Percentiles rank a stretch among this genome's conserved stretches.
Conservation (phyloP, 257 asterid genomes). For the Prunella vulgaris region DNA sequence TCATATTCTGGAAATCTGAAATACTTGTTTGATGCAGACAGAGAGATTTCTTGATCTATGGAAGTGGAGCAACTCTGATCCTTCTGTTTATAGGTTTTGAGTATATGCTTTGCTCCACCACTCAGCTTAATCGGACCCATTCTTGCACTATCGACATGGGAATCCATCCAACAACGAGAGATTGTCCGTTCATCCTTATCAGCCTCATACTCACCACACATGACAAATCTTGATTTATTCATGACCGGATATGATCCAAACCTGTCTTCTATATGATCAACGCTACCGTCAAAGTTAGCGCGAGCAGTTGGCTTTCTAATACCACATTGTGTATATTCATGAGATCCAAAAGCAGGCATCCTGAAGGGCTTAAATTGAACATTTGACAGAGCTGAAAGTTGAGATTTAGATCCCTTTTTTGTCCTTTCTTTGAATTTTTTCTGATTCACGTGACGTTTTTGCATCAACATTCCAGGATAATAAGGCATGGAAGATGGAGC, state of each 20-base stretch:
- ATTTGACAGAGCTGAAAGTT: conserved; percentile 28
- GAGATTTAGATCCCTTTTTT: conserved; percentile 24
- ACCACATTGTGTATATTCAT: conserved; percentile 24
- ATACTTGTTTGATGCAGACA: conserved; percentile 15
- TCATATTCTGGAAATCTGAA: conserved; percentile 29
- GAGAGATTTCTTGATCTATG: conserved; percentile 27
- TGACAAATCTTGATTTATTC: conserved; percentile 13
- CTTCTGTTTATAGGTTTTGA: conserved; percentile 32
- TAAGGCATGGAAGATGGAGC: conserved; percentile 27
- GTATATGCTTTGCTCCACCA: conserved; percentile 41
- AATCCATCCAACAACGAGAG: conserved; percentile 12
- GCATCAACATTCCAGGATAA: conserved; percentile 26
- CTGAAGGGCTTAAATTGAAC: conserved; percentile 29
- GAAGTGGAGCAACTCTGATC: conserved; percentile 30
- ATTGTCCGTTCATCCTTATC: conserved; percentile 14
- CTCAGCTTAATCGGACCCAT: conserved; percentile 38
- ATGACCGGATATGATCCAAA: conserved; percentile 25
- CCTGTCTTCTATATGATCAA: conserved; percentile 8
- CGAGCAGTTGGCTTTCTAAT: conserved; percentile 14
- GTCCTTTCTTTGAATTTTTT: conserved; percentile 23
- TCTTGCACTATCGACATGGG: conserved; percentile 22
- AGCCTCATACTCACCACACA: conserved; percentile 21
- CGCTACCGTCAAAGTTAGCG: conserved; percentile 20
- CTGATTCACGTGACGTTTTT: conserved; percentile 23
- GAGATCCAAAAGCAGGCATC: conserved; percentile 33